Base-by-base conservation (phyloP, 169 alveolate species). In the Plasmodium chabaudi region DNA sequence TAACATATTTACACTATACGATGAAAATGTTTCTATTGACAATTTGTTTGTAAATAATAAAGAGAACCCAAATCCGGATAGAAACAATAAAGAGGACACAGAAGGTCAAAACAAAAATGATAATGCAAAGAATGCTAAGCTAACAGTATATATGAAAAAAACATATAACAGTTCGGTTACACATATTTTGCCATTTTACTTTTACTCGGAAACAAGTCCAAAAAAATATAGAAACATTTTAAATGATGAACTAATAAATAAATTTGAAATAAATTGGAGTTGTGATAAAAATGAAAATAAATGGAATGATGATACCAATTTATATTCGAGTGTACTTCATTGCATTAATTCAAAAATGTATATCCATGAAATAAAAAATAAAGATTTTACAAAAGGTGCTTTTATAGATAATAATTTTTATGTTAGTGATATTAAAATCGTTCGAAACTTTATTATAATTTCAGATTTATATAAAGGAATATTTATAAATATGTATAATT, bases 321-420 rank as follows among this genome's bases (percentile, higher is more conserved):
- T 17, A 25, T 59, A 77, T 44, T 63, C 77, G 9, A 77, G 65
- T 13, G 39, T 77, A 17, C 39, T 77, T 0, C 90, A 82, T 23
- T 68, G 84, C 25, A 56, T 68, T 13, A 82, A 69, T 44, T 82
- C 90, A 4, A 82, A 67, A 27, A 9, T 65, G 0, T 82, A 44
- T 44, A 82, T 82, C 13, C 90, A 82, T 21, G 90, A 82, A 56
- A 61, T 82, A 27, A 44, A 19, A 25, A 65, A 82, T 55, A 51
- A 65, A 0, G 74, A 82, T 27, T 82, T 82, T 15, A 82, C 84
- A 7, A 82, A 82, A 69, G 90, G 90, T 5, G 90, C 90, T 10
- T 82, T 69, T 56, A 21, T 82, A 9, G 90, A 82, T 27, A 82
- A 68, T 25, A 82, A 82, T 47, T 68, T 82, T 56, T 82, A 42